Base-by-base conservation (phyloP, 805 yeast species). In the Kodamaea restingae region DNA sequence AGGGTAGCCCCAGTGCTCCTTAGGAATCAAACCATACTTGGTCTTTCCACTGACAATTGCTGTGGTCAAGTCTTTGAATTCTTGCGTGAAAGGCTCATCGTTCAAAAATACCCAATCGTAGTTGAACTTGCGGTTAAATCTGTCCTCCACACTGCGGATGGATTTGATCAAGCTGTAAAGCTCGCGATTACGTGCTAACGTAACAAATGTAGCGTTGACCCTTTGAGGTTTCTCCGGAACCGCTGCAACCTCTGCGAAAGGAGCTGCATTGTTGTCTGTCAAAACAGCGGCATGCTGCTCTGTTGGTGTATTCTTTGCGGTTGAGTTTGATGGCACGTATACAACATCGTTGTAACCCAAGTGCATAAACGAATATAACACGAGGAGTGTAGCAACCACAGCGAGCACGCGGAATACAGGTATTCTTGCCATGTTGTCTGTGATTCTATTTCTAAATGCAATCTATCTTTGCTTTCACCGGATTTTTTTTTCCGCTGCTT, bases 101-200 rank as follows among this genome's bases (percentile, higher is more conserved):
- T 91, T 91, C 49, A 91, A 70, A 60, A 91, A 93, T 17, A 88
- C 93, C 97, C 98, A 91, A 52, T 95, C 97, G 55, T 91, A 91
- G 48, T 85, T 73, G 65, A 65, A 90, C 33, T 84, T 73, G 11
- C 67, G 58, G 68, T 91, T 91, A 71, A 93, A 91, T 43, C 96
- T 71, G 59, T 88, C 97, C 63, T 91, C 97, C 39, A 90, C 76
- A 31, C 80, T 73, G 56, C 85, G 72, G 43, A 86, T 82, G 3
- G 95, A 78, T 21, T 68, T 73, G 27, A 78, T 65, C 41, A 86
- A 63, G 15, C 71, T 74, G 63, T 75, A 71, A 36, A 86, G 58
- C 56, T 86, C 95, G 10, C 64, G 51, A 58, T 85, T 84, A 63
- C 95, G 72, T 3, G 90, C 93, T 52, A 86, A 70, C 0, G 91